A percentile compares a stretch with the other conserved stretches of the same genome.
Conservation (phyloP, 2,329 filamentous ascomycete genomes). For the Aulographum hederae region DNA sequence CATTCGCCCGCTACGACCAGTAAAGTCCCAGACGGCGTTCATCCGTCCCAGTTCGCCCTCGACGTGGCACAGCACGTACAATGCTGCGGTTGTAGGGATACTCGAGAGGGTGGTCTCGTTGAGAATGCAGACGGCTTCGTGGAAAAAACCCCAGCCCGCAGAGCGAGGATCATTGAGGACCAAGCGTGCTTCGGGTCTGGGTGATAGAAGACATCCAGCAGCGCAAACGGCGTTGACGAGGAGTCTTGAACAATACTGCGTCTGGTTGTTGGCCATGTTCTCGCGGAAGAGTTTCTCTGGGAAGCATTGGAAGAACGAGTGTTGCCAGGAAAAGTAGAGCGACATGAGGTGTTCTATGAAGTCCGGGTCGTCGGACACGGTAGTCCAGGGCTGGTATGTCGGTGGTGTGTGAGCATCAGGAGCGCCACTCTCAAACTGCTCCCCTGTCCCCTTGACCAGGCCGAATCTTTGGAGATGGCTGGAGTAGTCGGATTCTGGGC, state of each 20-base stretch:
- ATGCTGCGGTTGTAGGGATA: constrained; percentile 49
- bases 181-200: constrained; percentile 17
- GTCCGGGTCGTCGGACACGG: constrained; percentile 35
- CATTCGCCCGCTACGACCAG: constrained; percentile 53
- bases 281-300: constrained; percentile 53
- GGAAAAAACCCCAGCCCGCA: constrained; percentile 58
- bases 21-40: constrained; percentile 55
- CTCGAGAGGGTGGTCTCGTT: constrained; percentile 36
- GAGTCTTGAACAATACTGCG: constrained; percentile 49
- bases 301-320: constrained; percentile 55
- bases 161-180: constrained; percentile 43
- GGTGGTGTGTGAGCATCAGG: constrained; percentile 1
- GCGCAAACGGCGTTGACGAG: constrained; percentile 48
- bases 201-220: constrained; percentile 50
- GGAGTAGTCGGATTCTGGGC: constrained; percentile 7
- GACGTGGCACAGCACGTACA: constrained; percentile 58
- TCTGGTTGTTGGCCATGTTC: constrained; percentile 42
- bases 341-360: constrained; percentile 46
- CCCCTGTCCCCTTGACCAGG: constrained; percentile 5
- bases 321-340: constrained; percentile 46
- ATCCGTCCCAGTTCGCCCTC: constrained; percentile 57
- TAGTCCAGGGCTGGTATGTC: constrained; percentile 34
- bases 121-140: constrained; percentile 45
- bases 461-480: constrained; percentile 6
- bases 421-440: background rate